These are phyloP conservation scores for Boletus sensibilis DNA, from an alignment of 768 basidiomycete genomes.

Conservation along the genomic window DNA sequence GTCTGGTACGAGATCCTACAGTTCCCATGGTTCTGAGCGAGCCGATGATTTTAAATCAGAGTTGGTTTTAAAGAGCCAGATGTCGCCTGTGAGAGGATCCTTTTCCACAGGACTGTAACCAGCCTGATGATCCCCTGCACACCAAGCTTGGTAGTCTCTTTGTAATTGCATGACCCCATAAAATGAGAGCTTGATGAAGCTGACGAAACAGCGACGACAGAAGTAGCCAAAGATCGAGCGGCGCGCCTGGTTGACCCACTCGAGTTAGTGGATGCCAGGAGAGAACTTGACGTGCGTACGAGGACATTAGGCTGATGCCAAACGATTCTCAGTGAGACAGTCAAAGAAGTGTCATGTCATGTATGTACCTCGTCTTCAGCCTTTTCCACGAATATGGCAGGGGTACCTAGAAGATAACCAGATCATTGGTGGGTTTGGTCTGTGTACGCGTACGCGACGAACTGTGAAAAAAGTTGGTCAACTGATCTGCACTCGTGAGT, in stretches of 20 bases:
- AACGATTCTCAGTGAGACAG: slow-evolving; percentile 9
- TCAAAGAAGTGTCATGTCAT: neutral
- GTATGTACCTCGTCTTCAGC: slow-evolving; percentile 50
- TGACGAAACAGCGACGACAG: slow-evolving; percentile 71
- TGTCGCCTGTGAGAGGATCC: slow-evolving; percentile 51
- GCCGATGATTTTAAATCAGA: slow-evolving; percentile 68
- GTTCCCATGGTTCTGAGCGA: slow-evolving; percentile 55
- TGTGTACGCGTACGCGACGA: slow-evolving; percentile 10
- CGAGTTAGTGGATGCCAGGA: slow-evolving; percentile 6
- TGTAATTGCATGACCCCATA: slow-evolving; percentile 66
- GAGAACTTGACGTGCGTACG: slow-evolving; percentile 16
- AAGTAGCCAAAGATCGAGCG: slow-evolving; percentile 83
- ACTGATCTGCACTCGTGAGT: slow-evolving; percentile 53
- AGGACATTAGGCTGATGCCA: slow-evolving; percentile 25
- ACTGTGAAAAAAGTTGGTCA: slow-evolving; percentile 59
- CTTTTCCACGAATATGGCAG: slow-evolving; percentile 58
- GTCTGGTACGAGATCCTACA: slow-evolving; percentile 40
- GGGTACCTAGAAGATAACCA: slow-evolving; percentile 42
- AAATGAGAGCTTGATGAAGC: slow-evolving; percentile 75
- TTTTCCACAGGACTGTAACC: slow-evolving; percentile 52
- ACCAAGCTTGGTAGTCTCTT: slow-evolving; percentile 67
- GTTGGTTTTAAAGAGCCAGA: slow-evolving; percentile 56
- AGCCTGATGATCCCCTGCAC: slow-evolving; percentile 43
- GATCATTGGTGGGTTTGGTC: neutral
- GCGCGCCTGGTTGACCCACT: slow-evolving; percentile 46